Evolutionary conservation across 2,329 filamentous ascomycete species (phyloP).

Genomic region (Orbilia quercus): DNA sequence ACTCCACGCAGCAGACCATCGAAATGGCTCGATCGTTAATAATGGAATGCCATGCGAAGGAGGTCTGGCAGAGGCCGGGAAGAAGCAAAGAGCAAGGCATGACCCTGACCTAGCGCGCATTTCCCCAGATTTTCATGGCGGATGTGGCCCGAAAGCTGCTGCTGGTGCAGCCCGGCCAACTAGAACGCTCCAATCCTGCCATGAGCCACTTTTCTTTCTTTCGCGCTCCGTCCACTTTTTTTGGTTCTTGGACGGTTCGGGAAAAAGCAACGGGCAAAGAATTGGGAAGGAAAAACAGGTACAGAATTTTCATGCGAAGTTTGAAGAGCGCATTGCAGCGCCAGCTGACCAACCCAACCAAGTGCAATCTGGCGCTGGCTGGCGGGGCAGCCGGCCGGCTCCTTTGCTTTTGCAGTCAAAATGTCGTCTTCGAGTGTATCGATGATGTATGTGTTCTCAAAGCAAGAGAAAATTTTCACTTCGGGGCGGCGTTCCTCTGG

Average conservation of each 20-base stretch:
- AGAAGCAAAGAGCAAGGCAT: conserved; percentile 53
- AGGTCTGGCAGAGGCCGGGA: conserved; percentile 23
- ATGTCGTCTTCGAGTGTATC: conserved; percentile 50
- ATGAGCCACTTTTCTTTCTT: conserved; percentile 46
- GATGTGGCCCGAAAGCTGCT: conserved; percentile 55
- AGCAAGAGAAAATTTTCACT: conserved; percentile 31
- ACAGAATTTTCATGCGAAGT: conserved; percentile 50
- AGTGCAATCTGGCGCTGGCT: too few species aligned
- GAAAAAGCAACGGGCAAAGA: conserved; percentile 44
- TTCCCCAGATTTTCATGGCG: conserved; percentile 56
- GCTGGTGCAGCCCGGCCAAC: conserved; percentile 43
- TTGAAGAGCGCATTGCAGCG: conserved; percentile 49
- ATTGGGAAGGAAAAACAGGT: conserved; percentile 9
- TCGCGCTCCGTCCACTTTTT: conserved; percentile 37
- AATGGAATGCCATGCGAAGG: conserved; percentile 43
- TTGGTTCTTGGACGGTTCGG: conserved; percentile 24
- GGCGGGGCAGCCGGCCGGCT: conserved; percentile 15
- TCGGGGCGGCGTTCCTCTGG: conserved; percentile 41
- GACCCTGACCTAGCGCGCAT: conserved; percentile 54
- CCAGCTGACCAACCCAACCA: conserved; percentile 34
- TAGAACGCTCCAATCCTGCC: conserved; percentile 46
- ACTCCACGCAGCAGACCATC: conserved; percentile 42
- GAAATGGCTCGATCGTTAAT: conserved; percentile 51
- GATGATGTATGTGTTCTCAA: conserved; percentile 25
- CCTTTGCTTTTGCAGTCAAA: conserved; percentile 37